These are phyloP conservation scores for Sphagnurus paluster DNA, from an alignment of 1,284 basidiomycete genomes.

Conservation along the genomic window DNA sequence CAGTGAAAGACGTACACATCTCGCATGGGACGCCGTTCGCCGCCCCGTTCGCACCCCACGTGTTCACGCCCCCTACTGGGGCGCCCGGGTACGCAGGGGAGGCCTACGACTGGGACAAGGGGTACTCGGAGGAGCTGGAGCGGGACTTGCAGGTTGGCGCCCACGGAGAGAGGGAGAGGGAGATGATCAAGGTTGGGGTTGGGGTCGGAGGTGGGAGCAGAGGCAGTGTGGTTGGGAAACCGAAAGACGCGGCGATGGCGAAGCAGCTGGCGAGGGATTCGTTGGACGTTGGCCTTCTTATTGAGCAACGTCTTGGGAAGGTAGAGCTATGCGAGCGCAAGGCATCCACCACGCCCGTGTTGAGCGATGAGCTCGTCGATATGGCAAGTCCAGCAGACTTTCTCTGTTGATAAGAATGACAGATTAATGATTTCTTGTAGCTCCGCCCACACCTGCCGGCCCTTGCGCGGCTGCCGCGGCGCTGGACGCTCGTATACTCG, in stretches of 20 bases:
- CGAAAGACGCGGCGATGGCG: neutral
- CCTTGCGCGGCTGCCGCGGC: constrained; percentile 71
- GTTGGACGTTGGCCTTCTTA: constrained; percentile 25
- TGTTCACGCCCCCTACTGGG: constrained; percentile 40
- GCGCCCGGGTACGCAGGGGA: constrained; percentile 79
- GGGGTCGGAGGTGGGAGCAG: neutral
- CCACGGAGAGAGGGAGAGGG: constrained; percentile 9
- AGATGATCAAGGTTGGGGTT: neutral
- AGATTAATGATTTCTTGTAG: constrained; percentile 36
- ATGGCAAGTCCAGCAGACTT: constrained; percentile 42
- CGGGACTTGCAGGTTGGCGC: constrained; percentile 24
- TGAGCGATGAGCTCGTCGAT: constrained; percentile 57
- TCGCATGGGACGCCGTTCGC: constrained; percentile 26
- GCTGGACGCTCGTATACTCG: constrained; percentile 91
- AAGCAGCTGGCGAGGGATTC: constrained; percentile 1
- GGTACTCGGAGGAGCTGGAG: constrained; percentile 44
- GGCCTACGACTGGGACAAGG: constrained; percentile 53
- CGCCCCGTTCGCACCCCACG: constrained; percentile 58
- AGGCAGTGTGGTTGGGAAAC: neutral
- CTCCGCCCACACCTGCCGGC: constrained; percentile 77
- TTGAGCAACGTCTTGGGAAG: constrained; percentile 44
- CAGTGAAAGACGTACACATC: constrained; percentile 18
- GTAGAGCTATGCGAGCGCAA: constrained; percentile 53
- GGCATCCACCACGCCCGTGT: constrained; percentile 55
- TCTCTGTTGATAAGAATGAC: neutral